A percentile compares a stretch with the other conserved stretches of the same genome.
These are phyloP conservation scores for Tagetes erecta DNA, from an alignment of 129 eudicot genomes.

Conservation along the genomic window DNA sequence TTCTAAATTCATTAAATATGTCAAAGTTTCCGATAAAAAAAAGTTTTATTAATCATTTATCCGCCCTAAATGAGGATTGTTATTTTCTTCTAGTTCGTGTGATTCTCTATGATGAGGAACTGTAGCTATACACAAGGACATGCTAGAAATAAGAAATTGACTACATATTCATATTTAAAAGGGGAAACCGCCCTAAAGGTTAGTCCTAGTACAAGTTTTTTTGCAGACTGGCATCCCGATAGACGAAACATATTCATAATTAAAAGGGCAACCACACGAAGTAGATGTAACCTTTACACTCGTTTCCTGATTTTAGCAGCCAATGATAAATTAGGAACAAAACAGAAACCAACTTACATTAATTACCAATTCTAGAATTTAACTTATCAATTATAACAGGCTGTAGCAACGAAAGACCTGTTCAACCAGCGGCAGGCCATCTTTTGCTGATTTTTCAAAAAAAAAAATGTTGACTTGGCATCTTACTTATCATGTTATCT, in stretches of 20 bases:
- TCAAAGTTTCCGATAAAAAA: not conserved
- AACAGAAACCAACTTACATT: not conserved
- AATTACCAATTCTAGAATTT: not conserved
- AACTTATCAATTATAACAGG: not conserved
- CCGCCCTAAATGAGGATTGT: not conserved
- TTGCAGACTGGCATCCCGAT: slow-evolving; percentile 13
- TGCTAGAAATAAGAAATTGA: slow-evolving; percentile 6
- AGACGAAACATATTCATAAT: slow-evolving; percentile 1
- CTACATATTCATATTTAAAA: not conserved
- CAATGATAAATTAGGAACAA: not conserved
- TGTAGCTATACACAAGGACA: slow-evolving; percentile 14
- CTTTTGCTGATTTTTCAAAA: not conserved
- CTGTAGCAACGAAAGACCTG: not conserved
- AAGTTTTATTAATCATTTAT: slow-evolving; percentile 2
- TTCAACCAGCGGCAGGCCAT: not conserved
- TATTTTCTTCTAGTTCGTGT: slow-evolving; percentile 4
- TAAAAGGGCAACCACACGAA: not conserved
- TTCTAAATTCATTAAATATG: not conserved
- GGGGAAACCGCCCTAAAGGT: too few relatives aligned
- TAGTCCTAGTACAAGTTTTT: slow-evolving; percentile 1
- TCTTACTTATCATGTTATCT: not conserved
- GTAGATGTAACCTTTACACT: not conserved
- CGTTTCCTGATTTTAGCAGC: not conserved
- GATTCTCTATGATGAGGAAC: slow-evolving; percentile 1
- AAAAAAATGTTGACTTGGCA: not conserved